A percentile compares a stretch with the other conserved stretches of the same genome.
Conservation (phyloP, 306 rosid species). For the Malus fusca region DNA sequence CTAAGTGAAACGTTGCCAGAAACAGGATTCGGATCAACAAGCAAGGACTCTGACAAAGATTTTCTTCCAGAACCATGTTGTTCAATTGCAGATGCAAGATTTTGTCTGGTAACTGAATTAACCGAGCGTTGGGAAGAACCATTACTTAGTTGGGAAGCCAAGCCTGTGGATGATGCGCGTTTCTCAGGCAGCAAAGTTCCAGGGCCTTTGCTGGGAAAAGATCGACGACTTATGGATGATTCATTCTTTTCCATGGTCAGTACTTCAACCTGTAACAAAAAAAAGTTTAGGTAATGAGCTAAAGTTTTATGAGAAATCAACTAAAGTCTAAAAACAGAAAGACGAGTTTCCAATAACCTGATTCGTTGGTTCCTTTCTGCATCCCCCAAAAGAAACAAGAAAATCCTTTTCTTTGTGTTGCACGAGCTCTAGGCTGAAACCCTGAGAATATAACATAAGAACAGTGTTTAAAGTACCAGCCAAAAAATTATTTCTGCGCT, state of each 20-base stretch:
- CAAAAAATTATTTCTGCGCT: not conserved
- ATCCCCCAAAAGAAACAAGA: constrained; percentile 95
- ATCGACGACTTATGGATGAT: constrained; percentile 36
- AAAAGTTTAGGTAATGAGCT: not conserved
- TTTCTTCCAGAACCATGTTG: constrained; percentile 84
- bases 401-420: constrained; percentile 86
- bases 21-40: constrained; percentile 42
- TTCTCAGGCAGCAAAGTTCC: constrained; percentile 43
- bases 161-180: constrained; percentile 41
- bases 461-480: constrained; percentile 4
- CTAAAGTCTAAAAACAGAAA: not conserved
- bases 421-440: constrained; percentile 77
- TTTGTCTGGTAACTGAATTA: constrained; percentile 62
- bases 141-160: constrained; percentile 48
- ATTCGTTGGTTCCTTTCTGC: constrained; percentile 81
- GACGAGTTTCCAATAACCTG: constrained; percentile 43
- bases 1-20: constrained; percentile 57
- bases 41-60: constrained; percentile 67
- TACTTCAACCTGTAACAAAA: constrained; percentile 58
- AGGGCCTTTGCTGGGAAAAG: constrained; percentile 44
- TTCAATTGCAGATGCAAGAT: constrained; percentile 68
- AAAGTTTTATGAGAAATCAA: not conserved
- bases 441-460: constrained; percentile 33
- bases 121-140: constrained; percentile 52
- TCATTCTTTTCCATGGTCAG: constrained; percentile 66